Percentiles rank a stretch among this genome's conserved stretches.
These are phyloP conservation scores for Stenocarpella maydis DNA, from an alignment of 2,329 filamentous ascomycete genomes.

Conservation along the genomic window DNA sequence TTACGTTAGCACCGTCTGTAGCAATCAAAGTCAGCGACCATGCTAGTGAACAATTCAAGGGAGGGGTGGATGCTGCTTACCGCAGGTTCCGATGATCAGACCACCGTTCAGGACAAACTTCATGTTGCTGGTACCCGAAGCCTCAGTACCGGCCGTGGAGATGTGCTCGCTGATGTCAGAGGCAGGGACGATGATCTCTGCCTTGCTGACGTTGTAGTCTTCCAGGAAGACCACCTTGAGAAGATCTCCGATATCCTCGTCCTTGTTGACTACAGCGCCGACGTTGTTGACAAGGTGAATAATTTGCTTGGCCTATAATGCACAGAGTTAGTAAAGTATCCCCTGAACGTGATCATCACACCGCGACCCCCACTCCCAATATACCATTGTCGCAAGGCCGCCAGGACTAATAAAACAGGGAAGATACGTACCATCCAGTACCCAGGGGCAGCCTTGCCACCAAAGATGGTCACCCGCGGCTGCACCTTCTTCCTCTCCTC, in stretches of 20 bases:
- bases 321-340: neutral
- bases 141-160: constrained; percentile 95
- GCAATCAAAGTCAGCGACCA: neutral
- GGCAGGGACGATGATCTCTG: constrained; percentile 93
- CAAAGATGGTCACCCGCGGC: constrained; percentile 93
- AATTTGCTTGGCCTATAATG: constrained; percentile 75
- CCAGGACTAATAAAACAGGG: neutral
- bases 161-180: constrained; percentile 99
- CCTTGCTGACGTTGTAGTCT: constrained; percentile 99
- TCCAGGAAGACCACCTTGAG: constrained; percentile 97
- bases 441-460: constrained; percentile 95
- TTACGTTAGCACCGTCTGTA: constrained; percentile 84
- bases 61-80: neutral
- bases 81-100: constrained; percentile 96
- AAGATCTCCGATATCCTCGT: constrained; percentile 88
- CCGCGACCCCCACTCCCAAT: too few relatives aligned
- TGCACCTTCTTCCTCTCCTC: constrained; percentile 87
- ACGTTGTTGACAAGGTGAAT: constrained; percentile 97
- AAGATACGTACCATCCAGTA: constrained; percentile 88
- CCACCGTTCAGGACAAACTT: constrained; percentile 99
- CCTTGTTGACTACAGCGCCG: constrained; percentile 88
- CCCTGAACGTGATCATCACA: too few relatives aligned
- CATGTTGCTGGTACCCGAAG: constrained; percentile 95
- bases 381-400: too few relatives aligned
- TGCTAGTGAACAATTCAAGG: too few relatives aligned